These are phyloP conservation scores for Tuber magnatum DNA, from an alignment of 495 filamentous ascomycete species.

Conservation along the genomic window DNA sequence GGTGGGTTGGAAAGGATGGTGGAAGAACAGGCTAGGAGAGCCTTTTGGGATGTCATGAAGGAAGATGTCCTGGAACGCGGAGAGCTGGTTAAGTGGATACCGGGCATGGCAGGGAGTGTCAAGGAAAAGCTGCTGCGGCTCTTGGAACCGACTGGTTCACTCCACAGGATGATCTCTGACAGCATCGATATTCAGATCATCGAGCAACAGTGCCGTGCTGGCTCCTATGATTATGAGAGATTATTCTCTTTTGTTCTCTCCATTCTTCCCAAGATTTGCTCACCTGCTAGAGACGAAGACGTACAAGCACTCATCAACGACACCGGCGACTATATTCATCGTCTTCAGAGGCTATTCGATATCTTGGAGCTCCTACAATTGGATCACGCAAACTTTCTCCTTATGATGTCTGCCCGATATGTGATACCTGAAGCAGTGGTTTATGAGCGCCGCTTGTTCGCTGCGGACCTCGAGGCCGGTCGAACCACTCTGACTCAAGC, in stretches of 20 bases:
- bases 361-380: constrained; percentile 87
- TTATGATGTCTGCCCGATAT: constrained; percentile 69
- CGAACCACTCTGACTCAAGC: constrained; percentile 55
- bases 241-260: constrained; percentile 87
- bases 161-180: constrained; percentile 77
- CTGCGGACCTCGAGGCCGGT: constrained; percentile 58
- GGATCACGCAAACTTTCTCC: constrained; percentile 90
- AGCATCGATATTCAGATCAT: constrained; percentile 74
- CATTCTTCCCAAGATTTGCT: constrained; percentile 88
- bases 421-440: constrained; percentile 71
- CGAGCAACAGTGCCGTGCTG: constrained; percentile 64
- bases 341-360: constrained; percentile 71
- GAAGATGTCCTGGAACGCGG: constrained; percentile 59
- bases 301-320: constrained; percentile 72
- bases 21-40: constrained; percentile 46
- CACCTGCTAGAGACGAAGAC: constrained; percentile 77
- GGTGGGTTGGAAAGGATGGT: constrained; percentile 48
- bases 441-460: constrained; percentile 75
- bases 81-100: constrained; percentile 66
- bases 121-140: constrained; percentile 74
- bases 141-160: constrained; percentile 67
- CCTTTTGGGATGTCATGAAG: constrained; percentile 72
- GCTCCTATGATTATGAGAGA: constrained; percentile 83
- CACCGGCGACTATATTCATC: constrained; percentile 71
- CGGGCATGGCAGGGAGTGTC: constrained; percentile 78